phyloP scores from a whole-genome alignment of 345 rosid species.

The Rubroshorea leprosula region DNA sequence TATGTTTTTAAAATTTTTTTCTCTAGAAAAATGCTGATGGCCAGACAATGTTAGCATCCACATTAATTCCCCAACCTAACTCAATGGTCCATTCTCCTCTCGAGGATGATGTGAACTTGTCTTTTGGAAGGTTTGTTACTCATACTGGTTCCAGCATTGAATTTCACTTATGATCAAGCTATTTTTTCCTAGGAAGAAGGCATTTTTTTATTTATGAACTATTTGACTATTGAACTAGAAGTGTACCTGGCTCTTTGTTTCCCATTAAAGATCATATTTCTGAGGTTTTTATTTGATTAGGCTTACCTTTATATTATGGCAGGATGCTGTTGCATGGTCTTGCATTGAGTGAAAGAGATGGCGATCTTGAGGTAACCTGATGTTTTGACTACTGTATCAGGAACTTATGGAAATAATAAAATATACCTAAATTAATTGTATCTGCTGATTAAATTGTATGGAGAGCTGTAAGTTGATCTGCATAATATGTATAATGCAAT shows the following conservation, averaged over 20 bases:
- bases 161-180: no score
- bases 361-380: slow-evolving; percentile 84
- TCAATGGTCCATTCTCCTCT: slow-evolving; percentile 48
- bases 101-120: slow-evolving; percentile 89
- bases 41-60: slow-evolving; percentile 88
- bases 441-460: not conserved
- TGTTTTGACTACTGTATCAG: slow-evolving; percentile 1
- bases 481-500: no score
- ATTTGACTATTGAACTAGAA: not conserved
- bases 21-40: slow-evolving; percentile 71
- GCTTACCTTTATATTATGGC: slow-evolving; percentile 26
- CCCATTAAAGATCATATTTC: not conserved
- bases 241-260: not conserved
- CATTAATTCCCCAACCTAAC: slow-evolving; percentile 81
- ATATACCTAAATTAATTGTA: not conserved
- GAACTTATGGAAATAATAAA: not conserved
- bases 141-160: slow-evolving; percentile 2
- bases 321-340: slow-evolving; percentile 92
- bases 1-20: slow-evolving; percentile 17
- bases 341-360: slow-evolving; percentile 75
- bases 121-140: slow-evolving; percentile 84
- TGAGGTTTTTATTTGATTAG: not conserved
- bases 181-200: no score
- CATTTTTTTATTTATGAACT: no score
- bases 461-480: no score